Conservation (phyloP, 2,329 filamentous ascomycete species). For the Drechslerella dactyloides region DNA sequence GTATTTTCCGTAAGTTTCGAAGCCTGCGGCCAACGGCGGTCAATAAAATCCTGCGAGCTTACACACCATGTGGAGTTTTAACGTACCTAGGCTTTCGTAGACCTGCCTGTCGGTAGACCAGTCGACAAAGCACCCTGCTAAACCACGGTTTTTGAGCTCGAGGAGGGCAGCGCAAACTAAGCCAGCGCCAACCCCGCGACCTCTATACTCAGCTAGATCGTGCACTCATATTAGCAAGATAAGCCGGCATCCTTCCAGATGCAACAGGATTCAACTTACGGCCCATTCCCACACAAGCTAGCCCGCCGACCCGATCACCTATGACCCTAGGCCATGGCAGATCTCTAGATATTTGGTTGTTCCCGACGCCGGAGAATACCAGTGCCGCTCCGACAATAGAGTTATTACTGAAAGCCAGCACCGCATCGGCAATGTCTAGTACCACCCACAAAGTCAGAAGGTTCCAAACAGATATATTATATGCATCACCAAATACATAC, state of each 20-base stretch:
- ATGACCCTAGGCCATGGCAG: slow-evolving; percentile 56
- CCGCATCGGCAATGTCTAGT: slow-evolving; percentile 54
- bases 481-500: slow-evolving; percentile 2
- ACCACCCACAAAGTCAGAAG: neutral
- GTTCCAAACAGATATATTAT: neutral
- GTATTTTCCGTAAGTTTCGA: slow-evolving; percentile 48
- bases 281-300: slow-evolving; percentile 55
- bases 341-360: slow-evolving; percentile 55
- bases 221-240: slow-evolving; percentile 9
- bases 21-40: slow-evolving; percentile 11
- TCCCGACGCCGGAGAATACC: slow-evolving; percentile 54
- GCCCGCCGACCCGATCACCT: slow-evolving; percentile 55
- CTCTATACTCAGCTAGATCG: slow-evolving; percentile 52
- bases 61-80: neutral
- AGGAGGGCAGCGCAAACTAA: slow-evolving; percentile 55
- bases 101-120: slow-evolving; percentile 52
- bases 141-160: slow-evolving; percentile 54
- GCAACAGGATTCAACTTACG: slow-evolving; percentile 49
- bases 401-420: slow-evolving; percentile 53
- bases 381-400: slow-evolving; percentile 54
- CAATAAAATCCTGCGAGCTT: neutral
- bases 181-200: slow-evolving; percentile 53
- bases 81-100: slow-evolving; percentile 41
- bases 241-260: neutral
- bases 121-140: slow-evolving; percentile 55